Percentiles rank a stretch among this genome's conserved stretches.
Evolutionary conservation across 192 early-diverging fungal species (phyloP).

Genomic region (Coemansia erecta): DNA sequence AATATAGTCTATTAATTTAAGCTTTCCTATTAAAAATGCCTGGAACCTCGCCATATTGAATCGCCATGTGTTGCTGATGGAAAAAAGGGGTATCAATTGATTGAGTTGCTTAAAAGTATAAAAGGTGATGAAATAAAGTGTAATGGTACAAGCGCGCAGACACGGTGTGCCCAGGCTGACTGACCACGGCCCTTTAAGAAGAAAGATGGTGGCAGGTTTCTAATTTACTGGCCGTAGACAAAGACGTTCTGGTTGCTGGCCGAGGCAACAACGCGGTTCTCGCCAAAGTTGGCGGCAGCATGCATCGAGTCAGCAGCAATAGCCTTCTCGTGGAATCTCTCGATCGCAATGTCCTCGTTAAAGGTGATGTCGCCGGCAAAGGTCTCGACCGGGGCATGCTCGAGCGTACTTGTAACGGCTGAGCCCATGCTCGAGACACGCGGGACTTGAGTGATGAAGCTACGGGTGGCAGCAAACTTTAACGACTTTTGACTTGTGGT

Average conservation of each 20-base stretch:
- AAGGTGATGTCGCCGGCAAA: constrained; percentile 39
- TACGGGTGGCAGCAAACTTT: not conserved
- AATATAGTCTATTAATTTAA: too few species aligned
- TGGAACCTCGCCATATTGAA: too few species aligned
- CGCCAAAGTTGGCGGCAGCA: constrained; percentile 44
- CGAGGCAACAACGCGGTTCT: constrained; percentile 41
- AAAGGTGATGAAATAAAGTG: too few species aligned
- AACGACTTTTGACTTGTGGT: not conserved
- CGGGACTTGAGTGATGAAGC: constrained; percentile 35
- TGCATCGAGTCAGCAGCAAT: constrained; percentile 47
- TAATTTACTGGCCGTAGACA: constrained; percentile 37
- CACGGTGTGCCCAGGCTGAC: too few species aligned
- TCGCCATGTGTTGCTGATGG: too few species aligned
- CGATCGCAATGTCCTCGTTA: constrained; percentile 51
- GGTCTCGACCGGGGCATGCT: constrained; percentile 32
- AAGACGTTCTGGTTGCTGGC: constrained; percentile 39
- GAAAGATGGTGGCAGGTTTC: not conserved
- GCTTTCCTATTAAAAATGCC: too few species aligned
- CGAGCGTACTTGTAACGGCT: constrained; percentile 22
- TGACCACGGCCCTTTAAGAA: too few species aligned
- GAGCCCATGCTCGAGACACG: constrained; percentile 43
- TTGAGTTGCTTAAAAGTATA: too few species aligned
- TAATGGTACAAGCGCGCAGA: too few species aligned
- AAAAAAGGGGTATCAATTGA: too few species aligned
- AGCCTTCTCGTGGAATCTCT: constrained; percentile 49